Evolutionary conservation across 257 asterid species (phyloP).

Genomic region (Petrea volubilis): DNA sequence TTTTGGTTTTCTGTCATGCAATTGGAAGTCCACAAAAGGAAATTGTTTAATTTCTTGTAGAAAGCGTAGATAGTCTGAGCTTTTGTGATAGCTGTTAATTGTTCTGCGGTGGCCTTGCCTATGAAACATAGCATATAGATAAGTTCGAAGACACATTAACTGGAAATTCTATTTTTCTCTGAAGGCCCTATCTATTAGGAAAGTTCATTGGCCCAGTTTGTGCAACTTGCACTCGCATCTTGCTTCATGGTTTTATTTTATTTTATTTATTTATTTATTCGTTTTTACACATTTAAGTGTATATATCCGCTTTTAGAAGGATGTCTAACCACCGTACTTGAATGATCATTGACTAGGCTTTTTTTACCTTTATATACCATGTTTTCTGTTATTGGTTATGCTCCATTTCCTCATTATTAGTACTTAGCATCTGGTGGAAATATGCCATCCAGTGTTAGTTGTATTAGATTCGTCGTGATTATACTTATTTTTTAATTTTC

Average conservation of each 20-base stretch:
- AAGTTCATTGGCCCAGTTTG: neutral
- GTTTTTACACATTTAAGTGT: neutral
- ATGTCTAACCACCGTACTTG: neutral
- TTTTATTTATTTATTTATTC: constrained; percentile 5
- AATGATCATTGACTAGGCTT: neutral
- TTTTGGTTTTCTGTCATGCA: neutral
- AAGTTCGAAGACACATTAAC: neutral
- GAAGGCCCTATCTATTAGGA: neutral
- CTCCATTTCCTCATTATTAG: neutral
- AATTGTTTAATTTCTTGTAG: neutral
- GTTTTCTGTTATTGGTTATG: neutral
- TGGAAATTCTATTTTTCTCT: no score
- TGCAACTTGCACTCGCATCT: neutral
- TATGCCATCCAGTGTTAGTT: constrained; percentile 1
- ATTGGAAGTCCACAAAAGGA: neutral
- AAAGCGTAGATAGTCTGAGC: neutral
- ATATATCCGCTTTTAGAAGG: neutral
- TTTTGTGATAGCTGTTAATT: neutral
- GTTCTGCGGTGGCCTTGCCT: neutral
- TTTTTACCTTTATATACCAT: neutral
- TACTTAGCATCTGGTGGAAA: neutral
- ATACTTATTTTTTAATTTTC: constrained; percentile 23
- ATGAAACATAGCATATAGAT: neutral
- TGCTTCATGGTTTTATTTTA: neutral
- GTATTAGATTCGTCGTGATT: constrained; percentile 20